Conservation (phyloP, 495 filamentous ascomycete species). For the Penicillium goetzii region DNA sequence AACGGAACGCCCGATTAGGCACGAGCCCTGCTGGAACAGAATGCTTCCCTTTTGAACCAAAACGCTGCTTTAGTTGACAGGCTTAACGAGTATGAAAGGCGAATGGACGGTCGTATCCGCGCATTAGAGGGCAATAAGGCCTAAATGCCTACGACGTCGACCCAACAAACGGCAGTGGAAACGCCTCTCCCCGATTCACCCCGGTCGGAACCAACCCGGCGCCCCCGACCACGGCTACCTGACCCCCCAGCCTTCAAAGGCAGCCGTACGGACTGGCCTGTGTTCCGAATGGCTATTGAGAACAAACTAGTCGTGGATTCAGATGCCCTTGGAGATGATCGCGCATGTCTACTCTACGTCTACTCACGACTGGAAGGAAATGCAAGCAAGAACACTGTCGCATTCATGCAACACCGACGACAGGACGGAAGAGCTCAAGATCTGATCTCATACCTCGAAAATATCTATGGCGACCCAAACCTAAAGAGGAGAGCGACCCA, state of each 20-base stretch:
- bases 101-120: too few relatives aligned
- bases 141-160: too few relatives aligned
- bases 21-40: too few relatives aligned
- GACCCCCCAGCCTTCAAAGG: conserved; percentile 6
- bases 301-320: not conserved
- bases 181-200: too few relatives aligned
- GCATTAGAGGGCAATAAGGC: too few relatives aligned
- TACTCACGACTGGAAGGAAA: conserved; percentile 11
- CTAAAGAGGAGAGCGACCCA: not conserved
- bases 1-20: too few relatives aligned
- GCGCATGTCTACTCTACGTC: conserved; percentile 7
- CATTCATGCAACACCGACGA: conserved; percentile 1
- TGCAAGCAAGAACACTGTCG: conserved; percentile 13
- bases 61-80: too few relatives aligned
- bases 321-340: not conserved
- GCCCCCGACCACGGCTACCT: not conserved
- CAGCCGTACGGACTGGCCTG: conserved; percentile 5
- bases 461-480: conserved; percentile 12
- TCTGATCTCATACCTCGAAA: not conserved
- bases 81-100: too few relatives aligned
- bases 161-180: too few relatives aligned
- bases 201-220: too few relatives aligned
- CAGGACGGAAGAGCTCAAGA: not conserved
- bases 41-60: too few relatives aligned
- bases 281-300: not conserved